phyloP scores from a whole-genome alignment of 305 asterid species.

The Ilex paraguariensis region DNA sequence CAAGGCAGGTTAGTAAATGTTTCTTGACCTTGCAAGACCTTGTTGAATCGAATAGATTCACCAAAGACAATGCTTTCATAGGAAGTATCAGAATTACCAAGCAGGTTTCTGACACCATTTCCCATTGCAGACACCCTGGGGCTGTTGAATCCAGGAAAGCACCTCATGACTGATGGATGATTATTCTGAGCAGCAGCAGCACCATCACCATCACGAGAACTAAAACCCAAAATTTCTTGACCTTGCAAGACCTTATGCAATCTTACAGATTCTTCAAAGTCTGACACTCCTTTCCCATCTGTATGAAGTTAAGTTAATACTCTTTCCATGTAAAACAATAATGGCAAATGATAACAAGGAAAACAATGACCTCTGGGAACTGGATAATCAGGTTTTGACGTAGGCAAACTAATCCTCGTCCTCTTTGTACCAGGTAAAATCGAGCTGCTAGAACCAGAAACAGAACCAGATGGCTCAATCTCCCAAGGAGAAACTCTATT shows the following conservation, averaged over 20 bases:
- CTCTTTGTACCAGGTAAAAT: slow-evolving; percentile 68
- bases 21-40: slow-evolving; percentile 99
- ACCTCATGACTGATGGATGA: slow-evolving; percentile 40
- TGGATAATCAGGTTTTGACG: slow-evolving; percentile 47
- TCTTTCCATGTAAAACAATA: neutral
- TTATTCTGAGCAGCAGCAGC: slow-evolving; percentile 44
- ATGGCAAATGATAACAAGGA: neutral
- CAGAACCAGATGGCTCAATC: slow-evolving; percentile 62
- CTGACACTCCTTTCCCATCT: slow-evolving; percentile 60
- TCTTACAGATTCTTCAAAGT: slow-evolving; percentile 72
- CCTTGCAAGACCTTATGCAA: slow-evolving; percentile 99
- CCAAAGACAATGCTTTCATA: slow-evolving; percentile 32
- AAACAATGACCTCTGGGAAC: slow-evolving; percentile 44
- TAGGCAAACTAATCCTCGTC: slow-evolving; percentile 55
- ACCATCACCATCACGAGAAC: slow-evolving; percentile 32
- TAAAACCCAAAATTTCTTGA: slow-evolving; percentile 82
- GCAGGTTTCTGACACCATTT: slow-evolving; percentile 26
- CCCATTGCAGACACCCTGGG: slow-evolving; percentile 29
- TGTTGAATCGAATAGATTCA: slow-evolving; percentile 61
- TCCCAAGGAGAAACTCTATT: slow-evolving; percentile 99
- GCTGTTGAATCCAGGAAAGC: slow-evolving; percentile 33
- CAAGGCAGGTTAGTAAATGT: slow-evolving; percentile 30
- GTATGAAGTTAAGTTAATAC: slow-evolving; percentile 8
- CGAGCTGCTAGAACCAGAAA: slow-evolving; percentile 53
- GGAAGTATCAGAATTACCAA: slow-evolving; percentile 31